phyloP scores from a whole-genome alignment of 2,329 filamentous ascomycete genomes.

The Knoxdaviesia proteae region DNA sequence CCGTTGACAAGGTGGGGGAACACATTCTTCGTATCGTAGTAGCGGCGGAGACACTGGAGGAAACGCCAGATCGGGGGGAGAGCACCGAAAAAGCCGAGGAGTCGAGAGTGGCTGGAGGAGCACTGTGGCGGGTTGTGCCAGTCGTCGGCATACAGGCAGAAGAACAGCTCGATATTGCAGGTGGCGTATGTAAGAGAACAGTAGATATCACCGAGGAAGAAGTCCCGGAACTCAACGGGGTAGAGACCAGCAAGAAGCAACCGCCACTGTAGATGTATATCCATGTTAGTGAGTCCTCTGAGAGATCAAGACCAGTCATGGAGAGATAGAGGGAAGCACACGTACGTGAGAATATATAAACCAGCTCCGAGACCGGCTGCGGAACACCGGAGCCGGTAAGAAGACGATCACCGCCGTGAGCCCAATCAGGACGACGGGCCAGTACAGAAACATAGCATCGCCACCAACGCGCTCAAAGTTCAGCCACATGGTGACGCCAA shows the following conservation, averaged over 20 bases:
- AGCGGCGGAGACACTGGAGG: slow-evolving; percentile 77
- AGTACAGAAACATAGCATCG: slow-evolving; percentile 59
- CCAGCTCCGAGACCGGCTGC: slow-evolving; percentile 63
- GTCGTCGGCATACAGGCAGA: slow-evolving; percentile 67
- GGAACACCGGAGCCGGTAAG: slow-evolving; percentile 53
- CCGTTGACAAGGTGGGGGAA: slow-evolving; percentile 89
- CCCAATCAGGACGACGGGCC: slow-evolving; percentile 60
- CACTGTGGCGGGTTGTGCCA: slow-evolving; percentile 60
- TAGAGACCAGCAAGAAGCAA: slow-evolving; percentile 70
- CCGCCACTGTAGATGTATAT: slow-evolving; percentile 40
- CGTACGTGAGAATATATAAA: slow-evolving; percentile 73
- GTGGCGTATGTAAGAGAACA: slow-evolving; percentile 79
- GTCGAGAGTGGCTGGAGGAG: slow-evolving; percentile 66
- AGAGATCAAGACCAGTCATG: too few relatives aligned
- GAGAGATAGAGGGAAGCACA: slow-evolving; percentile 5
- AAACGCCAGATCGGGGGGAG: slow-evolving; percentile 80
- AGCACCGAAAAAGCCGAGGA: slow-evolving; percentile 68
- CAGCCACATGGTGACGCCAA: slow-evolving; percentile 70
- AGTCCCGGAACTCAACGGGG: slow-evolving; percentile 90
- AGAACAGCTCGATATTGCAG: slow-evolving; percentile 73
- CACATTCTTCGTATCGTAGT: slow-evolving; percentile 62
- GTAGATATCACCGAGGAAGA: slow-evolving; percentile 95
- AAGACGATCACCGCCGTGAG: slow-evolving; percentile 50
- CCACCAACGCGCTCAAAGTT: slow-evolving; percentile 59
- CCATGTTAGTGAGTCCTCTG: too few relatives aligned